These are phyloP conservation scores for Sphagnum fallax DNA, from an alignment of 228 moss, liverwort and hornwort species.

Conservation along the genomic window DNA sequence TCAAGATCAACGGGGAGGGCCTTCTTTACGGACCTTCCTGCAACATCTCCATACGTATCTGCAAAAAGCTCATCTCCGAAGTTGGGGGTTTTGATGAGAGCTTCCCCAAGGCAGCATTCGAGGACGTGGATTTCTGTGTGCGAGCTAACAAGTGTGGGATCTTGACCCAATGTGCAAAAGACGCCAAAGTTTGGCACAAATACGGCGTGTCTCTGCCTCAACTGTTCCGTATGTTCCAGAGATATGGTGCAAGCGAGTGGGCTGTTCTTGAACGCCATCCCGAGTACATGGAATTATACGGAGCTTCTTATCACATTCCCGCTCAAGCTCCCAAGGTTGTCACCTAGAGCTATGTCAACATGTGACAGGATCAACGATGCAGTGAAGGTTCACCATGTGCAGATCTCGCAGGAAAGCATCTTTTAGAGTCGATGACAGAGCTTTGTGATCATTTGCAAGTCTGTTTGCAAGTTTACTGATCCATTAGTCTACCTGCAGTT, in stretches of 20 bases:
- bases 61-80: slow-evolving; percentile 32
- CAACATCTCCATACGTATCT: slow-evolving; percentile 45
- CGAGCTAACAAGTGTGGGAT: slow-evolving; percentile 41
- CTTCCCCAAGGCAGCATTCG: slow-evolving; percentile 58
- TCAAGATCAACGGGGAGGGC: slow-evolving; percentile 40
- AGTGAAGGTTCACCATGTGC: too few species aligned
- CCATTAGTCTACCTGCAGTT: too few species aligned
- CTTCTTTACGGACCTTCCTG: slow-evolving; percentile 51
- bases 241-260: slow-evolving; percentile 63
- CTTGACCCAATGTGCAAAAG: slow-evolving; percentile 34
- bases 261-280: slow-evolving; percentile 54
- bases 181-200: slow-evolving; percentile 60
- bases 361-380: too few species aligned
- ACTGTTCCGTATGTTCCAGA: slow-evolving; percentile 52
- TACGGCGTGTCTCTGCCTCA: slow-evolving; percentile 31
- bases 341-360: too few species aligned
- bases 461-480: too few species aligned
- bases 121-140: slow-evolving; percentile 54
- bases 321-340: slow-evolving; percentile 39
- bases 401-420: too few species aligned
- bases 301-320: slow-evolving; percentile 46
- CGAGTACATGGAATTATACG: slow-evolving; percentile 40
- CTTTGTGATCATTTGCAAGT: too few species aligned
- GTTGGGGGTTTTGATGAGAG: slow-evolving; percentile 60
- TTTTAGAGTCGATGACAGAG: too few species aligned